These are phyloP conservation scores for Tylopilus sp. DNA, from an alignment of 1,284 basidiomycete species.

Conservation along the genomic window DNA sequence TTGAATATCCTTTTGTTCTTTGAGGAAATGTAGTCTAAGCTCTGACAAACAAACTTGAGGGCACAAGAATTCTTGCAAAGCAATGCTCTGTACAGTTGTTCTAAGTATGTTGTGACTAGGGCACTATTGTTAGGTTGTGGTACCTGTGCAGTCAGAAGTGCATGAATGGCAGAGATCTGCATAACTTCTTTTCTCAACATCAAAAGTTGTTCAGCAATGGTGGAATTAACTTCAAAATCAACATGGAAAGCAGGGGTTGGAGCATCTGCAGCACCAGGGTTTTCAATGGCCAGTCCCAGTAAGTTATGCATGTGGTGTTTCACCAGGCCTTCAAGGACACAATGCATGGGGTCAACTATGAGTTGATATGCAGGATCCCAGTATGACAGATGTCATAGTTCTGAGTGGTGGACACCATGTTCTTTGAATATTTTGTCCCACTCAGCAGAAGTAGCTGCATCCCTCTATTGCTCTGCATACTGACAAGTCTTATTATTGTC, in stretches of 20 bases:
- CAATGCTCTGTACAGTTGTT: not conserved
- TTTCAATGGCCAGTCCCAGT: constrained; percentile 8
- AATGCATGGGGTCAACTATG: constrained; percentile 31
- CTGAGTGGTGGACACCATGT: constrained; percentile 19
- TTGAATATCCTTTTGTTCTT: not conserved
- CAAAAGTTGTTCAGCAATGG: not conserved
- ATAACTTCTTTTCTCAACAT: constrained; percentile 16
- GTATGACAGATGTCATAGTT: constrained; percentile 25
- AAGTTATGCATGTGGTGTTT: constrained; percentile 15
- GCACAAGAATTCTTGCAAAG: not conserved
- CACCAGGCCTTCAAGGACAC: constrained; percentile 26
- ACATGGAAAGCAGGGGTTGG: not conserved
- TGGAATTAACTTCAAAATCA: not conserved
- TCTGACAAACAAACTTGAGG: not conserved
- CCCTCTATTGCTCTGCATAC: not conserved
- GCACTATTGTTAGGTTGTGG: not conserved
- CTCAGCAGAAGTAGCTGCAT: not conserved
- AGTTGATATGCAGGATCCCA: constrained; percentile 29
- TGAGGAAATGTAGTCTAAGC: not conserved
- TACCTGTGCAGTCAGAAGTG: constrained; percentile 13
- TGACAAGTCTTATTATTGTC: not conserved
- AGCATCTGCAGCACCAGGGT: not conserved
- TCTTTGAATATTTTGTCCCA: constrained; percentile 20
- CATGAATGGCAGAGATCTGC: constrained; percentile 12
- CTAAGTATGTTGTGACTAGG: not conserved